phyloP scores from a whole-genome alignment of 768 basidiomycete species.

The Rhodotorula sphaerocarpa region DNA sequence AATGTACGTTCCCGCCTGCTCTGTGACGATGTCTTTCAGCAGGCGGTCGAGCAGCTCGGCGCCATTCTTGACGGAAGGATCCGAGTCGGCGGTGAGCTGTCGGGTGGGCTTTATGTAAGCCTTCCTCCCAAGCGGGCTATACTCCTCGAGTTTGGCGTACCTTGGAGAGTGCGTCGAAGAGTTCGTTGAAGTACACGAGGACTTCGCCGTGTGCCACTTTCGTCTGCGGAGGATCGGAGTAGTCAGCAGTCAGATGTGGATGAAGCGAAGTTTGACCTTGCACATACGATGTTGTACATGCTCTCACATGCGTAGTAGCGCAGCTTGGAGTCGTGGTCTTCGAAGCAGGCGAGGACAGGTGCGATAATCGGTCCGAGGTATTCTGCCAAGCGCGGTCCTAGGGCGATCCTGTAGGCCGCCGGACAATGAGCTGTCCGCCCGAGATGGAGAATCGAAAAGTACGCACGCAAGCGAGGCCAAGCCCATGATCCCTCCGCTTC shows the following conservation, averaged over 20 bases:
- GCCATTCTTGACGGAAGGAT: conserved; percentile 93
- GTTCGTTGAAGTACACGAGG: conserved; percentile 92
- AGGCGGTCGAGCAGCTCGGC: conserved; percentile 92
- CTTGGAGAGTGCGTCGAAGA: conserved; percentile 95
- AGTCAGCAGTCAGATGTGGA: not conserved
- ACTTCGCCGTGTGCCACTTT: conserved; percentile 91
- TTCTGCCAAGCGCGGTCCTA: conserved; percentile 75
- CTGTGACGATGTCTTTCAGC: conserved; percentile 96
- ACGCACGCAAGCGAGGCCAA: conserved; percentile 18
- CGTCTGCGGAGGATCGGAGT: conserved; percentile 32
- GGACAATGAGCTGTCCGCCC: not conserved
- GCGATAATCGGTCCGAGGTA: conserved; percentile 90
- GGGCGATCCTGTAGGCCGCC: conserved; percentile 56
- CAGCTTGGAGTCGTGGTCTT: conserved; percentile 87
- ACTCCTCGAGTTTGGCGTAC: conserved; percentile 48
- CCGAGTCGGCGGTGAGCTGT: conserved; percentile 91
- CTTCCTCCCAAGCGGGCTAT: not conserved
- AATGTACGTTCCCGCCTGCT: conserved; percentile 88
- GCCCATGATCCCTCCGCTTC: conserved; percentile 22
- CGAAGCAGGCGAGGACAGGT: conserved; percentile 80
- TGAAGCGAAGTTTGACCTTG: too few relatives aligned
- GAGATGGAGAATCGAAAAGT: not conserved
- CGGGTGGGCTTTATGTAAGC: not conserved
- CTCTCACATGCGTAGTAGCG: conserved; percentile 97
- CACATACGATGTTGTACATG: conserved; percentile 89